Conservation (phyloP, 1,139 yeast genomes). For the Groenewaldozyma auringiensis region DNA sequence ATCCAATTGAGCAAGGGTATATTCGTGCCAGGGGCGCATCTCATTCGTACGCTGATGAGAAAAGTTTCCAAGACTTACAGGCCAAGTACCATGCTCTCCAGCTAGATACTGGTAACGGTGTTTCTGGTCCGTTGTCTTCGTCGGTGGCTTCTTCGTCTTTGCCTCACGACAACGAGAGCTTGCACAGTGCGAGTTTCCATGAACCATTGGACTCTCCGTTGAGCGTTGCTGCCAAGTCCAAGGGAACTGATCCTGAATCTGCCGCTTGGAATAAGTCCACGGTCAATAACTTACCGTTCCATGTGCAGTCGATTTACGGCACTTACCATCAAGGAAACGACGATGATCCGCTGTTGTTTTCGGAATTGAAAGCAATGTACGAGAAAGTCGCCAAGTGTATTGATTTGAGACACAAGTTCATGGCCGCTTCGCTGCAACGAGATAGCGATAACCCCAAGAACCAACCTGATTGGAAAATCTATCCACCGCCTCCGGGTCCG, state of each 20-base stretch:
- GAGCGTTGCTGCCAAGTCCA: not conserved
- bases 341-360: conserved; percentile 59
- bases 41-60: conserved; percentile 59
- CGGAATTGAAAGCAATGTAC: conserved; percentile 64
- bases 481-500: conserved; percentile 93
- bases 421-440: conserved; percentile 60
- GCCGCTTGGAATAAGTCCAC: conserved; percentile 2
- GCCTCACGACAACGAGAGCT: not conserved
- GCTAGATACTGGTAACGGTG: conserved; percentile 9
- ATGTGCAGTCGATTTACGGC: conserved; percentile 23
- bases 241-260: conserved; percentile 1
- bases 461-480: conserved; percentile 58
- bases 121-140: not conserved
- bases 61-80: conserved; percentile 57
- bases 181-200: not conserved
- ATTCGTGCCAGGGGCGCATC: conserved; percentile 14
- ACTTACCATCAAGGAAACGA: conserved; percentile 20
- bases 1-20: conserved; percentile 4
- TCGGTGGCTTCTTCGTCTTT: not conserved
- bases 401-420: conserved; percentile 69
- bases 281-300: conserved; percentile 13
- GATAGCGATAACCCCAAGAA: conserved; percentile 81
- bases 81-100: conserved; percentile 57
- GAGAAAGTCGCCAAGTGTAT: conserved; percentile 64
- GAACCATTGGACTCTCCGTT: not conserved